Percentiles rank a stretch among this genome's conserved stretches.
Evolutionary conservation across 2,329 filamentous ascomycete genomes (phyloP).

Genomic region (Stemphylium beticola): DNA sequence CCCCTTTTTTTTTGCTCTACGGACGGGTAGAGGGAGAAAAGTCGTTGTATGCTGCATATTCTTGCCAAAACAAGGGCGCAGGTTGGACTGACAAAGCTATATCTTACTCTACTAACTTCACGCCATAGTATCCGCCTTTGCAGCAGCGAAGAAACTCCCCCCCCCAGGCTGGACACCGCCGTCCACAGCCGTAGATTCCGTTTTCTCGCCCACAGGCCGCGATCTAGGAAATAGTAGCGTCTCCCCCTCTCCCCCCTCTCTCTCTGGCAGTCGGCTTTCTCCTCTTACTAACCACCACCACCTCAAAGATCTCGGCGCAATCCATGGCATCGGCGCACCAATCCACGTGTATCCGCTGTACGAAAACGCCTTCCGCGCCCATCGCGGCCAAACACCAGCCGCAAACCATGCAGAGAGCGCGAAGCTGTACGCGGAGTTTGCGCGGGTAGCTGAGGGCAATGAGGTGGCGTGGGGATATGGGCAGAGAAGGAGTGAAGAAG

Average conservation of each 20-base stretch:
- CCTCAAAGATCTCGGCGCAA: slow-evolving; percentile 59
- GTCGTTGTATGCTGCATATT: no score
- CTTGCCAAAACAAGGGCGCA: no score
- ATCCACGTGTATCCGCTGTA: slow-evolving; percentile 73
- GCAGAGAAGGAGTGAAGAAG: slow-evolving; percentile 54
- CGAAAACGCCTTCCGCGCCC: slow-evolving; percentile 67
- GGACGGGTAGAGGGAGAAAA: no score
- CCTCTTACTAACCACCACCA: no score
- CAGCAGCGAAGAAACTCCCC: slow-evolving; percentile 59
- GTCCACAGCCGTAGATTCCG: slow-evolving; percentile 53
- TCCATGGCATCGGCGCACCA: slow-evolving; percentile 66
- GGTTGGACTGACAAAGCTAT: no score
- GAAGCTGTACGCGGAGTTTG: slow-evolving; percentile 66
- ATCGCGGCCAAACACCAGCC: slow-evolving; percentile 59
- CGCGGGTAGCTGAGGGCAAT: slow-evolving; percentile 61
- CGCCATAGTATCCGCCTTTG: slow-evolving; percentile 56
- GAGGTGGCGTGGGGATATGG: slow-evolving; percentile 65
- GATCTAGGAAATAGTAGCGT: slow-evolving; percentile 51
- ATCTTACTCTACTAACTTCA: no score
- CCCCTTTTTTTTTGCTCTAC: neutral
- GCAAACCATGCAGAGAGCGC: slow-evolving; percentile 67
- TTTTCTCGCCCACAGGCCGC: slow-evolving; percentile 60
- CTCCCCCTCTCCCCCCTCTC: slow-evolving; percentile 21
- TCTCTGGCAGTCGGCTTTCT: slow-evolving; percentile 13
- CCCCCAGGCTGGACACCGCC: slow-evolving; percentile 66